Conservation (phyloP, 164 flowering plant genomes). For the Magnolia sinica region DNA sequence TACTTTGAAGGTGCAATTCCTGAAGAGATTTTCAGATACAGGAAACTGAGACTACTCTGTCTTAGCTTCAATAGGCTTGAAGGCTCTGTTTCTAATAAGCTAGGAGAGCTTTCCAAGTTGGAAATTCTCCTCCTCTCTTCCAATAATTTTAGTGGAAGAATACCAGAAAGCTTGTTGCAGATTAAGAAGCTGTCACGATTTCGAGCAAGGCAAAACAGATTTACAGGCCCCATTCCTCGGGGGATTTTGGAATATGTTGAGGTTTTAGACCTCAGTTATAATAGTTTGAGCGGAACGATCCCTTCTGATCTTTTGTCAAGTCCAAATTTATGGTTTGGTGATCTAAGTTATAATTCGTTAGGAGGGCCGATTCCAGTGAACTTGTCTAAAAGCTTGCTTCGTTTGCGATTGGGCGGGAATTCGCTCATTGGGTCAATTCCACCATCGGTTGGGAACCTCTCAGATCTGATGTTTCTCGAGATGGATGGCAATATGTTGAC, state of each 20-base stretch:
- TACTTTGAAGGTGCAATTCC: constrained; percentile 33
- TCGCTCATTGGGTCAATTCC: constrained; percentile 42
- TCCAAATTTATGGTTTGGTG: constrained; percentile 38
- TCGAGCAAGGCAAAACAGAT: constrained; percentile 51
- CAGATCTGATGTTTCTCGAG: constrained; percentile 55
- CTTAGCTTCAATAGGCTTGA: constrained; percentile 37
- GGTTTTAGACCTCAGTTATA: constrained; percentile 60
- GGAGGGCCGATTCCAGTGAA: constrained; percentile 43
- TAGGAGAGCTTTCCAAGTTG: constrained; percentile 46
- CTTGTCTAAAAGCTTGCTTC: constrained; percentile 38
- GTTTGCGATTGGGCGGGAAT: constrained; percentile 61
- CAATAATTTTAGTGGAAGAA: constrained; percentile 42
- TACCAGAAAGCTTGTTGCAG: constrained; percentile 37
- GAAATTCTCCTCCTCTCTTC: constrained; percentile 43
- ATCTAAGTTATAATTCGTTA: constrained; percentile 48
- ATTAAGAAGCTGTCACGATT: constrained; percentile 43
- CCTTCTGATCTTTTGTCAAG: constrained; percentile 46
- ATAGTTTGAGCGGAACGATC: constrained; percentile 41
- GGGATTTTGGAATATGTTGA: constrained; percentile 32
- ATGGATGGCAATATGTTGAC: constrained; percentile 46
- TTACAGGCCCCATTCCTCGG: constrained; percentile 46
- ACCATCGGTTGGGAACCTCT: constrained; percentile 18
- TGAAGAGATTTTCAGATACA: constrained; percentile 23
- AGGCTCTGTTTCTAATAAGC: constrained; percentile 40
- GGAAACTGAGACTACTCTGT: constrained; percentile 43